Percentiles rank a stretch among this genome's conserved stretches.
These are phyloP conservation scores for Mycena latifolia DNA, from an alignment of 768 basidiomycete genomes.

Conservation along the genomic window DNA sequence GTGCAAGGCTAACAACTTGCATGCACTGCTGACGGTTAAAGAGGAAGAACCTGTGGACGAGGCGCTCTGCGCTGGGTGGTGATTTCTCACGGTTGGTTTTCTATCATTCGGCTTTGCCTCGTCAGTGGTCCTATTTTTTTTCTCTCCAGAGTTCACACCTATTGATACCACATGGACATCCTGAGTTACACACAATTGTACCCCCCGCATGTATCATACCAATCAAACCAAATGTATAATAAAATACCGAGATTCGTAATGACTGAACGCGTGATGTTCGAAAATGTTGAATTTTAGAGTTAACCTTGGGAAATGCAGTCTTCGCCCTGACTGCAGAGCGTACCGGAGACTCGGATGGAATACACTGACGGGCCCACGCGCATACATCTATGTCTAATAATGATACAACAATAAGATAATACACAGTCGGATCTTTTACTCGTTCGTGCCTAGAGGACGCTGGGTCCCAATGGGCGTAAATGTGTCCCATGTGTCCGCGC, in stretches of 20 bases:
- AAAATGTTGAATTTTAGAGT: too few species aligned
- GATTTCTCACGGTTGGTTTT: background rate
- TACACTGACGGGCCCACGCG: too few species aligned
- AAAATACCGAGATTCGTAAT: too few species aligned
- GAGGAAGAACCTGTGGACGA: background rate
- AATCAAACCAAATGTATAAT: too few species aligned
- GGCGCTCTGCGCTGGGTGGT: slow-evolving; percentile 19
- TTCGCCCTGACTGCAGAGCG: too few species aligned
- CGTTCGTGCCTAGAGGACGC: background rate
- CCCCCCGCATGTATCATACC: too few species aligned
- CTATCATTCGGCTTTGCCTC: background rate
- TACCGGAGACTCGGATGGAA: too few species aligned
- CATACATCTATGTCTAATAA: slow-evolving; percentile 1
- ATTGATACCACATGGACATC: background rate
- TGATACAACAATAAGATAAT: slow-evolving; percentile 21
- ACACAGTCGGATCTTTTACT: background rate
- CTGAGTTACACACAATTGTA: background rate
- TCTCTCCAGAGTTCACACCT: background rate
- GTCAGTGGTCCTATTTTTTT: background rate
- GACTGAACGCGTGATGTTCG: too few species aligned
- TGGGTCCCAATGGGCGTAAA: slow-evolving; percentile 25
- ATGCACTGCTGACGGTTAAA: slow-evolving; percentile 1
- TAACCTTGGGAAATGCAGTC: too few species aligned
- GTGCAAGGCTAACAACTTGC: background rate
- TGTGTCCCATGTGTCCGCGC: slow-evolving; percentile 28